Evolutionary conservation across 1,284 basidiomycete species (phyloP), one percentile per base, ranked within the genome.

Genomic region (Agroathelia rolfsii): DNA sequence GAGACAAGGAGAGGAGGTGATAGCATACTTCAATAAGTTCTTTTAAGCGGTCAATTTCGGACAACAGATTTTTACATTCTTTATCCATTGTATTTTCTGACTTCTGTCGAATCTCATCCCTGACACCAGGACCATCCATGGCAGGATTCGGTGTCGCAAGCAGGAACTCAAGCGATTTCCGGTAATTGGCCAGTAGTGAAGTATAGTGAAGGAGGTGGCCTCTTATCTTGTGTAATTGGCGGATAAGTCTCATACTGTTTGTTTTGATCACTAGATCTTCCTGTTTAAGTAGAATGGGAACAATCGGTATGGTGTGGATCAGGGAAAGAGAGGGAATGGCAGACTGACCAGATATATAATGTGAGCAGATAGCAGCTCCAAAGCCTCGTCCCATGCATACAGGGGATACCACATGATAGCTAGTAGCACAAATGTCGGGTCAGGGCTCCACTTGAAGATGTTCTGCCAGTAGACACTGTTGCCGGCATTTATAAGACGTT

Each of bases 381-480:
- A 47, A 3, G 65, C 53, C 43, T 73, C 69, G 35, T 74, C 70
- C 70, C 70, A 73, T 1, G 69, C 55, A 41, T 73, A 74, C 28
- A 73, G 45, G 0, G 66, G 61, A 43, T 71, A 68, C 70, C 72
- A 74, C 28, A 74, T 44, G 24, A 64, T 55, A 17, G 61, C 60
- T 8, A 74, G 39, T 15, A 72, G 48, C 2, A 70, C 45, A 34
- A 71, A 68, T 0, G 69, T 73, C 4, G 69, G 66, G 36, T 74
- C 71, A 5, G 47, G 49, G 2, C 61, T 57, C 2, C 44, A 44
- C 2, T 42, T 13, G 28, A 69, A 68, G n/a, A 69, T 64, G 13
- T 62, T 60, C 17, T 53, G 55, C 72, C 72, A 74, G 40, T 73
- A 72, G 6, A 74, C 69, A 14, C 68, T 70, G 24, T 49, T 54